Conservation (phyloP, 768 basidiomycete genomes). For the Boletellus sp. region DNA sequence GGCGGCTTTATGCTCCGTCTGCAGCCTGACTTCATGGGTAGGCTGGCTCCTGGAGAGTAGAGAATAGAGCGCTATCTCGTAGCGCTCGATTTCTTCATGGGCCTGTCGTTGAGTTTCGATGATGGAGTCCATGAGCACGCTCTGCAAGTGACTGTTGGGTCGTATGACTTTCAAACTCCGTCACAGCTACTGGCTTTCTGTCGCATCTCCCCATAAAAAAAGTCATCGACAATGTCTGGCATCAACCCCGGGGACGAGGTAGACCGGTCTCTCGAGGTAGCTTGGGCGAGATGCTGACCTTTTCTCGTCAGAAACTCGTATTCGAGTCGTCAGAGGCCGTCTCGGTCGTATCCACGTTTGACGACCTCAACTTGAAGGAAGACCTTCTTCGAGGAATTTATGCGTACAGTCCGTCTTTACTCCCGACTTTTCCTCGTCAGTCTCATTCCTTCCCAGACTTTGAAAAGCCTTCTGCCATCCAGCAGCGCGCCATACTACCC, state of each 20-base stretch:
- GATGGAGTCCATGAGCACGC: slow-evolving; percentile 75
- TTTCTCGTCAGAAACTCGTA: slow-evolving; percentile 69
- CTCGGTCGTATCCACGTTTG: slow-evolving; percentile 84
- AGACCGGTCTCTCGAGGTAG: slow-evolving; percentile 23
- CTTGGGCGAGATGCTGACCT: slow-evolving; percentile 3
- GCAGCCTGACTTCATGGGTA: slow-evolving; percentile 60
- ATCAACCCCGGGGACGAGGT: slow-evolving; percentile 87
- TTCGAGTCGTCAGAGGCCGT: slow-evolving; percentile 95
- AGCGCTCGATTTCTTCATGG: slow-evolving; percentile 93
- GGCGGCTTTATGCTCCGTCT: slow-evolving; percentile 84
- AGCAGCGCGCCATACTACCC: slow-evolving; percentile 95
- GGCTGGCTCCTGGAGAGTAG: slow-evolving; percentile 67
- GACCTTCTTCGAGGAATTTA: slow-evolving; percentile 96
- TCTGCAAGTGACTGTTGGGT: neutral
- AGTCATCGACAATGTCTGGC: slow-evolving; percentile 63
- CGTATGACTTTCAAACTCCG: slow-evolving; percentile 55
- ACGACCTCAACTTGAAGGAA: slow-evolving; percentile 89
- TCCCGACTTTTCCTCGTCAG: neutral
- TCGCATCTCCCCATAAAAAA: slow-evolving; percentile 35
- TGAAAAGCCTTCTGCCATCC: slow-evolving; percentile 98
- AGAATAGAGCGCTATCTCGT: slow-evolving; percentile 81
- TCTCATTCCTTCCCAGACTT: slow-evolving; percentile 54
- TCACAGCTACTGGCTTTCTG: slow-evolving; percentile 20
- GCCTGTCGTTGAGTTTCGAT: slow-evolving; percentile 93
- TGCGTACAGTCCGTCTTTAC: slow-evolving; percentile 77